A percentile compares a stretch with the other conserved stretches of the same genome.
phyloP scores from a whole-genome alignment of 768 basidiomycete genomes.

The Amanita brunnescens region DNA sequence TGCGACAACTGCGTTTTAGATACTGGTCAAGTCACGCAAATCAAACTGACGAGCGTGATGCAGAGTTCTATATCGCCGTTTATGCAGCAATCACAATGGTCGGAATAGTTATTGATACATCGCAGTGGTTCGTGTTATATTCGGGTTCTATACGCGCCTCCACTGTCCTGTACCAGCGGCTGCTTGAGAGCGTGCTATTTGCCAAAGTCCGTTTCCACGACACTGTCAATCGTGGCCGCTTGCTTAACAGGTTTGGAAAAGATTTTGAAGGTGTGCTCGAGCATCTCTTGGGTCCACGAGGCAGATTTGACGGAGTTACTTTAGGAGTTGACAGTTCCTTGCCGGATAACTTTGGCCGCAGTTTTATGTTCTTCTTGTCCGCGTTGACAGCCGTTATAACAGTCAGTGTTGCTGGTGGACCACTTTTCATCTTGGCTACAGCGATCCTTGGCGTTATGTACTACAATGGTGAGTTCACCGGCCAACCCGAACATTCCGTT shows the following conservation, averaged over 20 bases:
- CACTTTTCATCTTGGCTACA: constrained; percentile 60
- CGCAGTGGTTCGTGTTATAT: constrained; percentile 59
- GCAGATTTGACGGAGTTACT: constrained; percentile 1
- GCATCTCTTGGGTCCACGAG: constrained; percentile 9
- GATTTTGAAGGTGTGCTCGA: constrained; percentile 64
- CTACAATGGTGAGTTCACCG: constrained; percentile 48
- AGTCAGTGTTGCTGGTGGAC: constrained; percentile 71
- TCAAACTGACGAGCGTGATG: constrained; percentile 27
- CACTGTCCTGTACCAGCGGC: constrained; percentile 57
- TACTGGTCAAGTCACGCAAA: constrained; percentile 40
- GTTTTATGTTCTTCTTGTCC: constrained; percentile 62
- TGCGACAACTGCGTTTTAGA: constrained; percentile 15
- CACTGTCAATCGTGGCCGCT: constrained; percentile 77
- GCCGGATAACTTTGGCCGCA: constrained; percentile 81
- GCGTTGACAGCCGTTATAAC: constrained; percentile 64
- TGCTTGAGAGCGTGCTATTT: constrained; percentile 74
- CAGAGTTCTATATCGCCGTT: constrained; percentile 51
- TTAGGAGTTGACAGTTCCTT: constrained; percentile 74
- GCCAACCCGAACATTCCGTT: neutral
- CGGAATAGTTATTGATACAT: constrained; percentile 38
- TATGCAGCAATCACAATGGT: constrained; percentile 42
- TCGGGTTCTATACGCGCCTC: constrained; percentile 69
- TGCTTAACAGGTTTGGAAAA: constrained; percentile 81
- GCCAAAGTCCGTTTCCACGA: constrained; percentile 91
- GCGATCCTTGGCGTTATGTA: constrained; percentile 52